These are phyloP conservation scores for Aureobasidium musti DNA, from an alignment of 2,329 filamentous ascomycete genomes.

Conservation along the genomic window DNA sequence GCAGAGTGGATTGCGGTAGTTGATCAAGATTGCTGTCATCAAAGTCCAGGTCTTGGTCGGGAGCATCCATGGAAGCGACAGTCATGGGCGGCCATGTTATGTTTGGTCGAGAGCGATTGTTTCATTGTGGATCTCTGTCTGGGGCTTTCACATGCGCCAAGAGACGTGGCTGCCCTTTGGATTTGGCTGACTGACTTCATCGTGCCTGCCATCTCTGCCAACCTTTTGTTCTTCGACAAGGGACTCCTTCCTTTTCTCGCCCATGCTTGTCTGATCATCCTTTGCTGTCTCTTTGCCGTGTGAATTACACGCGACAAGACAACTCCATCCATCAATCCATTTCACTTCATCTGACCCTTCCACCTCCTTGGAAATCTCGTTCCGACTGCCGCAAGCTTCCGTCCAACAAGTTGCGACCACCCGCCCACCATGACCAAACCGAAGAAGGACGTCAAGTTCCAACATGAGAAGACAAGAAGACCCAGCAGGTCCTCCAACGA, in stretches of 20 bases:
- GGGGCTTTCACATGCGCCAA: slow-evolving; percentile 21
- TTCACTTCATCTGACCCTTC: neutral
- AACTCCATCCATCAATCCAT: neutral
- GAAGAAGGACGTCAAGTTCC: slow-evolving; percentile 63
- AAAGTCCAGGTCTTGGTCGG: slow-evolving; percentile 49
- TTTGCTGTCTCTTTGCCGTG: neutral
- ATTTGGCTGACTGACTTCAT: neutral
- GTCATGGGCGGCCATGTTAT: slow-evolving; percentile 1
- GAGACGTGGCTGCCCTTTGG: neutral
- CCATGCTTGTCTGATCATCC: neutral
- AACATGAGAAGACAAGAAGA: slow-evolving; percentile 57
- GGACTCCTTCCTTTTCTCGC: neutral
- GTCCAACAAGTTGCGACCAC: neutral
- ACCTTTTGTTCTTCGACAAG: neutral
- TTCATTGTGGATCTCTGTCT: neutral
- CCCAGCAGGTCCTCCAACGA: slow-evolving; percentile 68
- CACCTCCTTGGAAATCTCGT: slow-evolving; percentile 6
- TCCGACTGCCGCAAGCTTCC: slow-evolving; percentile 3
- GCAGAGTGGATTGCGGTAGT: slow-evolving; percentile 49
- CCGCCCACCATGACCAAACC: slow-evolving; percentile 52
- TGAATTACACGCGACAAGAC: neutral
- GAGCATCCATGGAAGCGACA: slow-evolving; percentile 35
- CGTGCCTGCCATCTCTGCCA: slow-evolving; percentile 13
- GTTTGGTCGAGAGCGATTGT: neutral
- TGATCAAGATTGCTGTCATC: slow-evolving; percentile 50